Base-by-base conservation (phyloP, 108 stramenopile species). In the Pseudonitzschia multiseries region DNA sequence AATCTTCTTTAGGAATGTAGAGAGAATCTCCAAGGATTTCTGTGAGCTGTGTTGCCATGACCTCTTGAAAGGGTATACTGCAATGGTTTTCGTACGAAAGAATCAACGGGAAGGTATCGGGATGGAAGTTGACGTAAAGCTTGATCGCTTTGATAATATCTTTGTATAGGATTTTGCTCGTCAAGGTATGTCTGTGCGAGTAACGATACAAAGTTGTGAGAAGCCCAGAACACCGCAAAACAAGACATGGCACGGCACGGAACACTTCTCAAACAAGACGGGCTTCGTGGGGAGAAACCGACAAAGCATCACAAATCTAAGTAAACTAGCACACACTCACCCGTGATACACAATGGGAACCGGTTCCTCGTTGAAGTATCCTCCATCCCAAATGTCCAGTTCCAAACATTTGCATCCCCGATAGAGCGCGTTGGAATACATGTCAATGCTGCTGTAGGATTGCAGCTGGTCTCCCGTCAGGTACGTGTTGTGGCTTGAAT, bases 11-110 rank as follows among this genome's bases (percentile, higher is more conserved):
- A 15, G 96, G 94, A 33, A 94, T 74, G 65, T 89, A 95, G 24
- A 99, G 73, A 32, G 69, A 73, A 53, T 85, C 78, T 26, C 92
- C 91, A 40, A 99, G 73, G 24, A 84, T 80, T 33, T 65, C 69
- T 12, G 79, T 70, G 21, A 94, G 79, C 42, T 87, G 85, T 29
- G 73, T 72, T 4, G 97, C 97, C 93, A 97, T 97, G 33, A 77
- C 76, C 78, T 92, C 81, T 84, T 99, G 99, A 71, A 83, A 94
- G 2, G 83, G 73, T 31, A 90, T 63, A 28, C 81, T 81, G 79
- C 99, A 99, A 81, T 99, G 97, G 86, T 97, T 98, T 76, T 99
- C 99, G 66, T 98, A 85, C 0, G 89, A 92, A 18, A 99, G 79
- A 54, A 99, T 96, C 52, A 99, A 87, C 1, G 99, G 98, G 46